Conservation (phyloP, 1,284 basidiomycete species). For the Apiotrichum siamense region DNA sequence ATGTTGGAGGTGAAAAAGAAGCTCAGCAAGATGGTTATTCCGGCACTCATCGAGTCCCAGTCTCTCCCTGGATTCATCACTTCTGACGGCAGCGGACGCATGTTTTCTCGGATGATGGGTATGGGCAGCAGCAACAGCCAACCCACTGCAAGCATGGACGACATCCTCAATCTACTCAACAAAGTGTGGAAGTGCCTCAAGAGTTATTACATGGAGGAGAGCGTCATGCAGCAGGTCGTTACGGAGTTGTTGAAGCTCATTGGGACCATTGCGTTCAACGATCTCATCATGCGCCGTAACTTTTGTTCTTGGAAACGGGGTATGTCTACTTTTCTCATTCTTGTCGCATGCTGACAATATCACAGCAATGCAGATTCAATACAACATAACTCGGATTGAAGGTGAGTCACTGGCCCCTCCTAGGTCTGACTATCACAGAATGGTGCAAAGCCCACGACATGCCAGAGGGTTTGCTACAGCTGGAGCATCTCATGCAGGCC, state of each 20-base stretch:
- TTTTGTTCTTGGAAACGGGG: conserved; percentile 99
- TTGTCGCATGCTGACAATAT: neutral
- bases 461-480: conserved; percentile 95
- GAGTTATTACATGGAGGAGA: conserved; percentile 98
- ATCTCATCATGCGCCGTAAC: conserved; percentile 95
- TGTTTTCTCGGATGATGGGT: conserved; percentile 83
- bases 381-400: conserved; percentile 96
- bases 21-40: conserved; percentile 96
- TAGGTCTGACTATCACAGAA: conserved; percentile 47
- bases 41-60: conserved; percentile 95
- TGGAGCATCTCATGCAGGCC: conserved; percentile 99
- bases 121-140: conserved; percentile 62
- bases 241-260: conserved; percentile 95
- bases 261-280: conserved; percentile 97
- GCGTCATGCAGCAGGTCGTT: conserved; percentile 92
- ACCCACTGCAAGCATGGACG: conserved; percentile 97
- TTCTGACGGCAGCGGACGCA: conserved; percentile 75
- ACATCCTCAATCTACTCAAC: conserved; percentile 93
- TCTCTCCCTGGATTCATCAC: conserved; percentile 97
- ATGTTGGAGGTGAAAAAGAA: conserved; percentile 99
- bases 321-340: conserved; percentile 46
- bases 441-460: conserved; percentile 97
- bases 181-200: conserved; percentile 98
- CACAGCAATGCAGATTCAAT: conserved; percentile 96
- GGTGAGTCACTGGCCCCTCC: conserved; percentile 39